These are phyloP conservation scores for Pelargonium cotyledonis DNA, from an alignment of 441 rosid genomes.

Conservation along the genomic window DNA sequence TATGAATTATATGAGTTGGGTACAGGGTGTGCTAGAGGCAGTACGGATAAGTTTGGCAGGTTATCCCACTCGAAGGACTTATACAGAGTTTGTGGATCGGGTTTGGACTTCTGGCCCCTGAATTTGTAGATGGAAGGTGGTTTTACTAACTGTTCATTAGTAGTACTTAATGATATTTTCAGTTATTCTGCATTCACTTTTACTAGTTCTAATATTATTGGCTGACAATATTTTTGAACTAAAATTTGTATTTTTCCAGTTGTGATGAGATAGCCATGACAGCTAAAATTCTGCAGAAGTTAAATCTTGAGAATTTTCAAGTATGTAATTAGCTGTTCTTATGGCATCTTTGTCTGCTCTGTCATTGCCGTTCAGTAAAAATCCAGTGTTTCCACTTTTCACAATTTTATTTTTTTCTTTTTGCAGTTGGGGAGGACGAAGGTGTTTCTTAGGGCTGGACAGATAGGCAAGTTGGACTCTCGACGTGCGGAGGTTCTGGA, in stretches of 20 bases:
- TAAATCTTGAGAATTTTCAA: conserved; percentile 89
- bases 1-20: conserved; percentile 16
- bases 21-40: conserved; percentile 97
- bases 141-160: conserved; percentile 15
- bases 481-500: conserved; percentile 87
- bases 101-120: conserved; percentile 79
- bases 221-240: neutral
- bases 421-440: conserved; percentile 84
- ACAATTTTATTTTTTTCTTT: conserved; percentile 18
- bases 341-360: conserved; percentile 8
- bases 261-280: conserved; percentile 75
- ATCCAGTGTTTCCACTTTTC: conserved; percentile 14
- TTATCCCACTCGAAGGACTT: conserved; percentile 89
- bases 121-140: conserved; percentile 76
- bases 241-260: conserved; percentile 36
- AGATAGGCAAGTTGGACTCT: conserved; percentile 82
- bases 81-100: conserved; percentile 90
- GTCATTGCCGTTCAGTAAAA: conserved; percentile 9
- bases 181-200: neutral
- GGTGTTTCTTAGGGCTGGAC: conserved; percentile 97
- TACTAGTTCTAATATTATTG: neutral
- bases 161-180: conserved; percentile 8
- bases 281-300: conserved; percentile 58
- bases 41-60: conserved; percentile 98
- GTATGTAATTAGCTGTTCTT: conserved; percentile 30